Percentiles rank a stretch among this genome's conserved stretches.
These are phyloP conservation scores for Chalaropsis thielavioides DNA, from an alignment of 2,329 filamentous ascomycete genomes.

Conservation along the genomic window DNA sequence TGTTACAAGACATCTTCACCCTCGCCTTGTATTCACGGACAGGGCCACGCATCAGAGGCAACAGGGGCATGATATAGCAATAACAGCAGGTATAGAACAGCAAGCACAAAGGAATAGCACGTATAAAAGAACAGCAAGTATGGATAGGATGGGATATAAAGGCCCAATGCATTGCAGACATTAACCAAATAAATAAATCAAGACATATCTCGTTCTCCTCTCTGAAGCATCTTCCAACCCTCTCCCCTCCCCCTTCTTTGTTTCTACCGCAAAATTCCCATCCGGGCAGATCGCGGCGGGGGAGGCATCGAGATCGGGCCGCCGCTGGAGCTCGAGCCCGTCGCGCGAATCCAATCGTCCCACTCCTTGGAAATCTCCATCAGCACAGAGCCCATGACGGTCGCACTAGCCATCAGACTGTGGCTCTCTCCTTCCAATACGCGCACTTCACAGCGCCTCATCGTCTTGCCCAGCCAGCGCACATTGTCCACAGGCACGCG, in stretches of 20 bases:
- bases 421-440: slow-evolving; percentile 86
- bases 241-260: no score
- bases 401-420: slow-evolving; percentile 85
- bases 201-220: not conserved
- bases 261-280: not conserved
- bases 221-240: no score
- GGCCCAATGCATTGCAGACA: not conserved
- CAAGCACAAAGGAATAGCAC: not conserved
- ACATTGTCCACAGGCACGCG: slow-evolving; percentile 92
- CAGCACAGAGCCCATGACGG: slow-evolving; percentile 85
- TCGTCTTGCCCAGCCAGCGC: slow-evolving; percentile 82
- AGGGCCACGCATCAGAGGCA: no score
- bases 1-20: no score
- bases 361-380: slow-evolving; percentile 91
- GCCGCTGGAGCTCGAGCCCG: slow-evolving; percentile 24
- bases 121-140: not conserved
- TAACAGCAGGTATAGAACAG: no score
- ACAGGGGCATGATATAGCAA: no score
- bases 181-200: not conserved
- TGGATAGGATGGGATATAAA: not conserved
- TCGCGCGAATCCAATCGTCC: slow-evolving; percentile 67
- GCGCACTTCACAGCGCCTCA: slow-evolving; percentile 83
- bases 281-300: not conserved
- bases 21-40: no score
- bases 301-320: not conserved